phyloP scores from a whole-genome alignment of 2,329 filamentous ascomycete species.

The Colletotrichum camelliae region DNA sequence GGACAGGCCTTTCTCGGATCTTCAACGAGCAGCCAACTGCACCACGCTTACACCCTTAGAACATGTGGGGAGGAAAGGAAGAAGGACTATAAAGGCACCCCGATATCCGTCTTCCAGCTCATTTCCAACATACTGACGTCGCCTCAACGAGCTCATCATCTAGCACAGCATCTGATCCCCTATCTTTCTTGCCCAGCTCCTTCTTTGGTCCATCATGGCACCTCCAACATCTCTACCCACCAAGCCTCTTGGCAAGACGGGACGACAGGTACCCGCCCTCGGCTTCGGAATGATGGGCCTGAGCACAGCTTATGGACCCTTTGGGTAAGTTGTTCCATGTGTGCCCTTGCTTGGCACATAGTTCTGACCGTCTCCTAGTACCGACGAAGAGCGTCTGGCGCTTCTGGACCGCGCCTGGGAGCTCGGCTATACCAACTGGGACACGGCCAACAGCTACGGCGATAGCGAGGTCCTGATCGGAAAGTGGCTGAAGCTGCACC shows the following conservation, averaged over 20 bases:
- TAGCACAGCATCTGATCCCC: background rate
- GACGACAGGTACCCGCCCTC: slow-evolving; percentile 48
- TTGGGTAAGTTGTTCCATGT: slow-evolving; percentile 35
- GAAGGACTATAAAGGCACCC: background rate
- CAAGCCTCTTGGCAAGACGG: slow-evolving; percentile 44
- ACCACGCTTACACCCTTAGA: background rate
- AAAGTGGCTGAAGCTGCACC: background rate
- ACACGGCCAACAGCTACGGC: background rate
- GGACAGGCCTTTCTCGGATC: background rate
- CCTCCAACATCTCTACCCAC: background rate
- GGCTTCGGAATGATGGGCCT: slow-evolving; percentile 54
- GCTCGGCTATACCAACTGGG: background rate
- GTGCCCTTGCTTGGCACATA: background rate
- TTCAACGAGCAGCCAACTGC: background rate
- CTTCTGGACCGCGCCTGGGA: background rate
- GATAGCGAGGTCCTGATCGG: background rate
- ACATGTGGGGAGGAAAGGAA: background rate
- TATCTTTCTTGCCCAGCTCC: background rate
- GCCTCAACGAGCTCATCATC: background rate
- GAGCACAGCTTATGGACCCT: slow-evolving; percentile 35
- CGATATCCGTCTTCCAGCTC: background rate
- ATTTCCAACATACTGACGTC: background rate
- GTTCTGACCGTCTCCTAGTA: background rate
- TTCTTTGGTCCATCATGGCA: background rate
- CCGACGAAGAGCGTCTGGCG: background rate